Conservation (phyloP, 2,329 filamentous ascomycete species). For the Diaporthe sp. region DNA sequence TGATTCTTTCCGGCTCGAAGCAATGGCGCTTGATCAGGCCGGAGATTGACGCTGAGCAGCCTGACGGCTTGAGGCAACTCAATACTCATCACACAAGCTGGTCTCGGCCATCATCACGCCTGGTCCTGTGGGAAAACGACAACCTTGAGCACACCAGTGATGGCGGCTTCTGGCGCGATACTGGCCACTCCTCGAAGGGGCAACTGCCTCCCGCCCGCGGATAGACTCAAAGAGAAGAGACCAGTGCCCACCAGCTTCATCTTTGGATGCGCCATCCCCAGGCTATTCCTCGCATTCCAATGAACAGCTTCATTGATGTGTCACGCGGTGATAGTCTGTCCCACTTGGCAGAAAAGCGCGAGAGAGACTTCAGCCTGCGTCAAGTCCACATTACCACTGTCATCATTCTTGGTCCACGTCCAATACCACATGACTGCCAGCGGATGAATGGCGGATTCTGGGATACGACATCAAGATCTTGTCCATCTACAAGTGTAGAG, state of each 20-base stretch:
- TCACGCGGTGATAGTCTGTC: no score
- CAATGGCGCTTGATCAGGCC: not conserved
- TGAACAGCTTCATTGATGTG: not conserved
- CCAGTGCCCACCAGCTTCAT: no score
- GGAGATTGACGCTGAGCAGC: not conserved
- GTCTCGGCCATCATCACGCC: not conserved
- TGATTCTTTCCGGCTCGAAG: not conserved
- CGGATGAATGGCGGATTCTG: no score
- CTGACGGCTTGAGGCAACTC: not conserved
- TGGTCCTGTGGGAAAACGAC: not conserved
- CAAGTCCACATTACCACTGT: not conserved
- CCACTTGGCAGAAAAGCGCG: not conserved
- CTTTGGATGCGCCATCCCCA: no score
- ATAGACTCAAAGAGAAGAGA: no score
- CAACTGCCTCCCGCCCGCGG: no score
- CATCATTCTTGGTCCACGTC: not conserved
- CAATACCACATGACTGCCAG: not conserved
- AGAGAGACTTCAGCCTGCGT: not conserved
- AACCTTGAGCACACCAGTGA: not conserved
- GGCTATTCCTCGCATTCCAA: not conserved
- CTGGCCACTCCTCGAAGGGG: not conserved
- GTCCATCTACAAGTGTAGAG: not conserved
- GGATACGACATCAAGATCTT: not conserved
- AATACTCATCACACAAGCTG: no score
- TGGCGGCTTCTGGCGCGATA: not conserved